Percentiles rank a stretch among this genome's conserved stretches.
phyloP scores from a whole-genome alignment of 2,329 filamentous ascomycete species.

The Lasiodiplodia hormozganensis region DNA sequence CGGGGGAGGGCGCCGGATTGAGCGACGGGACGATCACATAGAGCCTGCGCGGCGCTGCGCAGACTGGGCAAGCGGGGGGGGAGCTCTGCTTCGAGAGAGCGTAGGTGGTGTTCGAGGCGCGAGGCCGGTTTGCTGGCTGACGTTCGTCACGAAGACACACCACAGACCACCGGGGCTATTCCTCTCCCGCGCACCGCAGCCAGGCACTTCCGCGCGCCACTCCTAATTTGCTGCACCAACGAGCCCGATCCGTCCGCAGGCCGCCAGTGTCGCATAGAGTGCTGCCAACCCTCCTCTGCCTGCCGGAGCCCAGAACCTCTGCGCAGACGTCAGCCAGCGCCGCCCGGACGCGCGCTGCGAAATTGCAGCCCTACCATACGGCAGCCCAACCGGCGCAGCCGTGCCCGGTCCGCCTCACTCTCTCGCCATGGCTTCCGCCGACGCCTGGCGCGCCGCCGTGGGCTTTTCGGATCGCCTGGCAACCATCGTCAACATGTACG shows the following conservation, averaged over 20 bases:
- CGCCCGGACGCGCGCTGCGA: constrained; percentile 21
- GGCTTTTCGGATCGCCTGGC: constrained; percentile 55
- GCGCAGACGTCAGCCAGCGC: constrained; percentile 11
- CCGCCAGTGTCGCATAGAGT: constrained; percentile 23
- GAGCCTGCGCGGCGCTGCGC: constrained; percentile 25
- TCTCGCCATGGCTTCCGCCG: constrained; percentile 8
- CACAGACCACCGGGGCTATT: constrained; percentile 27
- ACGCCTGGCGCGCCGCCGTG: constrained; percentile 48
- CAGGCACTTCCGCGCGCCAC: constrained; percentile 27
- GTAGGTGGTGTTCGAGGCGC: constrained; percentile 8
- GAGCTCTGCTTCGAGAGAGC: constrained; percentile 3
- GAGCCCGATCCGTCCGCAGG: constrained; percentile 3
- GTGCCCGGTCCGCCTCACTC: constrained; percentile 4
- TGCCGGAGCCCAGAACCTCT: not conserved
- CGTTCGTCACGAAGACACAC: constrained; percentile 26
- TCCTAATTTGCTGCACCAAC: constrained; percentile 27
- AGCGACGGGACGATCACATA: constrained; percentile 27
- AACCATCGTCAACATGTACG: constrained; percentile 56
- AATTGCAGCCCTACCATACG: constrained; percentile 25
- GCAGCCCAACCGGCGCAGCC: constrained; percentile 18
- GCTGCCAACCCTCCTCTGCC: not conserved
- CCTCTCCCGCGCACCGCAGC: constrained; percentile 27
- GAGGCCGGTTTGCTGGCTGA: constrained; percentile 27
- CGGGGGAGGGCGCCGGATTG: constrained; percentile 21
- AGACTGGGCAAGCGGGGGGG: constrained; percentile 16